Evolutionary conservation across 2,329 filamentous ascomycete species (phyloP), one percentile per base, ranked within the genome.

Genomic region (Endothia cerciana): DNA sequence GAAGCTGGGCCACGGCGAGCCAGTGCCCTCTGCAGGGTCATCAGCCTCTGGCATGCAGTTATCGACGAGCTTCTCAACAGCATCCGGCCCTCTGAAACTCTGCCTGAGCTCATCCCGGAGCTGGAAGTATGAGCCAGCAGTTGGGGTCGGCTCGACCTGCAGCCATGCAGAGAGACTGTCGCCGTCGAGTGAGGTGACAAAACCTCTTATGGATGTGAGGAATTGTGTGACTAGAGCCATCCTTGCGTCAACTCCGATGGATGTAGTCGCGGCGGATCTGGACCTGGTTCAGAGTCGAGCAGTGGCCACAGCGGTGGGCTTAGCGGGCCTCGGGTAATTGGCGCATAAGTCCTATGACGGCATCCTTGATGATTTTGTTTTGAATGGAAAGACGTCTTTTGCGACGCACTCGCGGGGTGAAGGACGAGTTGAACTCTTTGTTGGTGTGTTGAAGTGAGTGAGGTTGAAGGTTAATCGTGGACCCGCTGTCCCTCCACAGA

Each of bases 1-100:
- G 74, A 97, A 93, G 1, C 90, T 87, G 0, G 88, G 86, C 92
- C 93, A 97, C 0, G 85, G 83, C 8, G 89, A 85, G 51, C 85
- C 88, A 69, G 86, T 83, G 1, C 88, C 89, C 61, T 91, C 87
- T 0, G 83, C 81, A 1, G 87, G 84, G 51, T 90, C 84, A 62
- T 89, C 85, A 8, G 89, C 86, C 67, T 89, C 83, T 0, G 89
- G 89, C 1, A 94, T 81, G 13, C 85, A 80, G 56, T 82, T 83
- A 65, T 89, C 87, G 69, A 92, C 87, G 68, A 89, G 82, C 67
- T 81, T 82, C 58, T 90, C 88, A 57, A 93, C 80, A 19, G 84
- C 83, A 15, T 45, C 30, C 7, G 51, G 28, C 19, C 53, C 53
- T 55, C 74, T 73, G 73, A 88, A 93, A 38, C 80, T 76, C 41